Evolutionary conservation across 169 alveolate genomes (phyloP).

Genomic region (Theileria annulata): DNA sequence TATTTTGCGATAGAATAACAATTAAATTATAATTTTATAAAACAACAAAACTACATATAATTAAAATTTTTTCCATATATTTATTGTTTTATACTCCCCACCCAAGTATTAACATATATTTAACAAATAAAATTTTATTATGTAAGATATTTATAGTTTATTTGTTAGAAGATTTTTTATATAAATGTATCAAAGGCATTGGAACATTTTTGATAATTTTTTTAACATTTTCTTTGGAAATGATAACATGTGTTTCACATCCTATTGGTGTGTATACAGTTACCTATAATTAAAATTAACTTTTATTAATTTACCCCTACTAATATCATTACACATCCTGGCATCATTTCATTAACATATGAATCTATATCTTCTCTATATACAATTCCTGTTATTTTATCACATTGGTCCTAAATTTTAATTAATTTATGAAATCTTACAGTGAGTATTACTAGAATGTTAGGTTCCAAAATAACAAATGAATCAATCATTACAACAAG

Average conservation of each 20-base stretch:
- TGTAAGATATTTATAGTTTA: no score
- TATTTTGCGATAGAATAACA: neutral
- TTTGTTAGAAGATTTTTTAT: neutral
- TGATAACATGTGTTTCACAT: slow-evolving; percentile 19
- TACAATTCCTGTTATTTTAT: slow-evolving; percentile 42
- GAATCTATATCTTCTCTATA: slow-evolving; percentile 32
- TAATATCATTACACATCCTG: slow-evolving; percentile 40
- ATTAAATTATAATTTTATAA: neutral
- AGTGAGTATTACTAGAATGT: slow-evolving; percentile 22
- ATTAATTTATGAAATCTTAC: slow-evolving; percentile 1
- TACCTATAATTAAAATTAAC: slow-evolving; percentile 2
- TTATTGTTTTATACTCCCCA: neutral
- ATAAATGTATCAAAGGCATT: neutral
- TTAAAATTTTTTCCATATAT: neutral
- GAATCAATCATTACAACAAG: slow-evolving; percentile 34
- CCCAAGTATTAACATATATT: neutral
- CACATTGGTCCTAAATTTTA: slow-evolving; percentile 34
- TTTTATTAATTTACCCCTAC: neutral
- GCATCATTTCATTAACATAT: slow-evolving; percentile 13
- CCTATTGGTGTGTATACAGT: slow-evolving; percentile 29
- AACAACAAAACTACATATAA: neutral
- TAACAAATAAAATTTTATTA: neutral
- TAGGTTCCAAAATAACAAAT: slow-evolving; percentile 2
- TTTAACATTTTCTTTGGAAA: slow-evolving; percentile 2
- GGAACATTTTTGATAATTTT: neutral